These are phyloP conservation scores for Thuidium tamariscinum DNA, from an alignment of 225 moss, liverwort and hornwort genomes.

Conservation along the genomic window DNA sequence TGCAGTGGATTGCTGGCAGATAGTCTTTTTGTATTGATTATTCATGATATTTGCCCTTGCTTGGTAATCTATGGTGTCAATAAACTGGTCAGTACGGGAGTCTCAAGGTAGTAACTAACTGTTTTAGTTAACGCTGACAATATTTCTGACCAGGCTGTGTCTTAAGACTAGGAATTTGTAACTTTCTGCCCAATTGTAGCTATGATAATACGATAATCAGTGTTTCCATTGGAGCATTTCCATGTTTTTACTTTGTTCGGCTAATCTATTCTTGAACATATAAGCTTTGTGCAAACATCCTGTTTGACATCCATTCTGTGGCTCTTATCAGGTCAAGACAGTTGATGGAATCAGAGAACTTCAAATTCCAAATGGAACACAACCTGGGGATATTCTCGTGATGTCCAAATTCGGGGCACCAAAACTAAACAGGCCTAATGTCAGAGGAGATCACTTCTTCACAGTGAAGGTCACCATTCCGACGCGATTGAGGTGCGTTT, in stretches of 20 bases:
- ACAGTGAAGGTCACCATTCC: constrained; percentile 92
- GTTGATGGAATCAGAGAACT: constrained; percentile 76
- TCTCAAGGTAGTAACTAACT: background rate
- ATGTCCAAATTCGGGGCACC: constrained; percentile 85
- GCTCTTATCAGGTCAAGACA: constrained; percentile 61
- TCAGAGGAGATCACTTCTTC: constrained; percentile 92
- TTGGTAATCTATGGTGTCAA: background rate
- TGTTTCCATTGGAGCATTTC: background rate
- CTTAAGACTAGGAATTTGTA: background rate
- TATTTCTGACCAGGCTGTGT: background rate
- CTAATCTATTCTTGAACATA: background rate
- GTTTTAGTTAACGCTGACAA: background rate
- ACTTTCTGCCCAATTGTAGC: background rate
- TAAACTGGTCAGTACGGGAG: background rate
- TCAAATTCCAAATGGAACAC: constrained; percentile 79
- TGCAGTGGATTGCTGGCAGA: background rate
- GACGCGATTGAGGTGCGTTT: constrained; percentile 76
- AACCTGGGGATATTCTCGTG: constrained; percentile 89
- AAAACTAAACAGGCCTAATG: constrained; percentile 80
- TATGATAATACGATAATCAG: background rate
- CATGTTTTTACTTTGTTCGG: background rate
- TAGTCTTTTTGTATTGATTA: background rate
- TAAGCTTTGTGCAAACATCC: background rate
- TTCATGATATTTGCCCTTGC: background rate
- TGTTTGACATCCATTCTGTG: background rate